A percentile compares a stretch with the other conserved stretches of the same genome.
Evolutionary conservation across 352 stramenopile genomes (phyloP).

Genomic region (Globisporangium ultimum): DNA sequence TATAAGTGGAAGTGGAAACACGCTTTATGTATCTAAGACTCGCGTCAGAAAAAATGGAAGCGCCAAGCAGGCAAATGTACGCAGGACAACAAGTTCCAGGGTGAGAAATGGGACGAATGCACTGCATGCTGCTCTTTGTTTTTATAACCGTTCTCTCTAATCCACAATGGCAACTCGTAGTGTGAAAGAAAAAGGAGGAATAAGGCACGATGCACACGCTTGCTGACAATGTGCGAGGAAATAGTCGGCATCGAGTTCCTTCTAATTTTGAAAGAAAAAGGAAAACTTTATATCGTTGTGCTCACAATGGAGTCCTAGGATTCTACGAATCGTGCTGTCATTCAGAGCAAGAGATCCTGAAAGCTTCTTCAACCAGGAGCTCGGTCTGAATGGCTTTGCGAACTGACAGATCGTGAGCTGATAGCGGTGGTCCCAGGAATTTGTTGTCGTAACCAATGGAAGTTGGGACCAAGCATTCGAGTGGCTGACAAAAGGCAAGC

Average conservation of each 20-base stretch:
- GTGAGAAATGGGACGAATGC: neutral
- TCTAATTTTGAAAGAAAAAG: neutral
- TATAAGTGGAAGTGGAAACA: constrained; percentile 31
- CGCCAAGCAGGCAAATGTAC: neutral
- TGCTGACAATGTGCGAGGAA: neutral
- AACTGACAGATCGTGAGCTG: constrained; percentile 17
- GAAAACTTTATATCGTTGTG: too few species aligned
- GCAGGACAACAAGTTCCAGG: neutral
- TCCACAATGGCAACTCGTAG: constrained; percentile 1
- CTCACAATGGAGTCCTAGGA: neutral
- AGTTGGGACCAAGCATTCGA: too few species aligned
- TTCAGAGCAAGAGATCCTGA: neutral
- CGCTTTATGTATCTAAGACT: constrained; percentile 2
- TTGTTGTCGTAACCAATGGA: neutral
- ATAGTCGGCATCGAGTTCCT: neutral
- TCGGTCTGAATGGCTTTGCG: constrained; percentile 32
- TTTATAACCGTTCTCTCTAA: constrained; percentile 2
- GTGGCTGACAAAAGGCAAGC: too few species aligned
- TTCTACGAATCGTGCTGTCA: neutral
- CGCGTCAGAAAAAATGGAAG: neutral
- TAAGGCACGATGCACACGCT: neutral
- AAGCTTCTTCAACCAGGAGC: constrained; percentile 22
- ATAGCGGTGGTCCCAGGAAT: constrained; percentile 1
- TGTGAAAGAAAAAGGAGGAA: neutral
- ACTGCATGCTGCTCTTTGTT: constrained; percentile 1